Percentiles rank a stretch among this genome's conserved stretches.
Conservation (phyloP, 176 grass and related monocot species). For the Aegilops longissima region DNA sequence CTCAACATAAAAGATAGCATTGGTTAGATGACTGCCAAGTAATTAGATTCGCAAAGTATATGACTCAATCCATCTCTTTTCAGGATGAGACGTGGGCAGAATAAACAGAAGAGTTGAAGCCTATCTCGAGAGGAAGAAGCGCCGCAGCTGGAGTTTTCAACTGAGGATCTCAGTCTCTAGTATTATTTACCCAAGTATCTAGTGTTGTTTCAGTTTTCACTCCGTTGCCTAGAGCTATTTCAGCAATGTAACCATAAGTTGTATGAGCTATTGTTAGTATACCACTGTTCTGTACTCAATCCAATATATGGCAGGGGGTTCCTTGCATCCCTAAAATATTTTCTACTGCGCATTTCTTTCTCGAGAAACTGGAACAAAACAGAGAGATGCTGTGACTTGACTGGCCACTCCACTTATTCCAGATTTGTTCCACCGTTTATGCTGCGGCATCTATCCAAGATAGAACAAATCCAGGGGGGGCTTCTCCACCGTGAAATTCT, state of each 20-base stretch:
- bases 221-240: constrained; percentile 22
- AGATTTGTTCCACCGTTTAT: not conserved
- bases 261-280: not conserved
- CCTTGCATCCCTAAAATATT: not conserved
- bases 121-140: constrained; percentile 13
- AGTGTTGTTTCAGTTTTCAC: constrained; percentile 15
- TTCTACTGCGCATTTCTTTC: not conserved
- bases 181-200: not conserved
- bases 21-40: not conserved
- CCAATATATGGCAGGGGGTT: not conserved
- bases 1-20: not conserved
- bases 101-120: constrained; percentile 10
- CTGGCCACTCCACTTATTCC: not conserved
- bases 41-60: not conserved
- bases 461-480: not conserved
- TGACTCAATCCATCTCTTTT: constrained; percentile 9
- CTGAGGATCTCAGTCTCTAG: not conserved
- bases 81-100: constrained; percentile 14
- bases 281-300: not conserved
- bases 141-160: not conserved
- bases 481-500: not conserved
- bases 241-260: constrained; percentile 31
- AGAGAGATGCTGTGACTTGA: not conserved
- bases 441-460: not conserved
- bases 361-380: not conserved